Percentiles rank a stretch among this genome's conserved stretches.
Evolutionary conservation across 352 stramenopile genomes (phyloP).

Genomic region (Saprolegnia parasitica): DNA sequence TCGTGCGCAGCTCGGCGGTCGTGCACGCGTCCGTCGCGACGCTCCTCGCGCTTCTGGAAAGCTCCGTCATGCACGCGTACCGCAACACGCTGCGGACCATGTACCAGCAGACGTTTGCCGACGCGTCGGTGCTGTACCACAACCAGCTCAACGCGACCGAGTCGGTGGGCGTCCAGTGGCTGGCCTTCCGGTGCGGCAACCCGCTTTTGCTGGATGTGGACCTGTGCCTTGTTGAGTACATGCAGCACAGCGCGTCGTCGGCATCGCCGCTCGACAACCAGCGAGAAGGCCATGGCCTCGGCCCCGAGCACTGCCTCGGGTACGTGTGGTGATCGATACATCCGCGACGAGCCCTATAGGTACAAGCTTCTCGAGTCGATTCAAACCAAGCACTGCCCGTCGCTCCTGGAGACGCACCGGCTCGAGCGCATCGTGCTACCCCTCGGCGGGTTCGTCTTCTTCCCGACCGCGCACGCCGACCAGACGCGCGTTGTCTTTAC

Average conservation of each 20-base stretch:
- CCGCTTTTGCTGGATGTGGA: constrained; percentile 66
- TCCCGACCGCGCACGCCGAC: constrained; percentile 51
- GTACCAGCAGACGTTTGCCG: constrained; percentile 59
- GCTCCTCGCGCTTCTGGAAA: constrained; percentile 60
- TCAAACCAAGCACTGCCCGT: constrained; percentile 59
- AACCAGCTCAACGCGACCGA: constrained; percentile 35
- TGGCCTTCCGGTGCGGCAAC: constrained; percentile 57
- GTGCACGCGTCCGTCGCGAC: constrained; percentile 48
- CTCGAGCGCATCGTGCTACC: constrained; percentile 56
- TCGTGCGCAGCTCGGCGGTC: constrained; percentile 53
- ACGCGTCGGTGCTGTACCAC: constrained; percentile 74
- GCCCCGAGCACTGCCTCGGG: background rate
- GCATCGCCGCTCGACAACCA: constrained; percentile 27
- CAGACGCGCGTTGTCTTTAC: constrained; percentile 75
- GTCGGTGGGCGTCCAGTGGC: constrained; percentile 62
- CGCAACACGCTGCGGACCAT: constrained; percentile 73
- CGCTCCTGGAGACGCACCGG: constrained; percentile 54
- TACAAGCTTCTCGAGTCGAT: constrained; percentile 73
- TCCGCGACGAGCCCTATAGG: constrained; percentile 33
- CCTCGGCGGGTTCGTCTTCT: constrained; percentile 64
- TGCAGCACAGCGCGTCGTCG: constrained; percentile 45
- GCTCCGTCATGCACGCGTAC: constrained; percentile 47
- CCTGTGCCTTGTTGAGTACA: constrained; percentile 69
- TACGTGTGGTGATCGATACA: no score
- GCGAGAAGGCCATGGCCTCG: constrained; percentile 25